Evolutionary conservation across 345 rosid genomes (phyloP).

Genomic region (Rhodamnia argentea): DNA sequence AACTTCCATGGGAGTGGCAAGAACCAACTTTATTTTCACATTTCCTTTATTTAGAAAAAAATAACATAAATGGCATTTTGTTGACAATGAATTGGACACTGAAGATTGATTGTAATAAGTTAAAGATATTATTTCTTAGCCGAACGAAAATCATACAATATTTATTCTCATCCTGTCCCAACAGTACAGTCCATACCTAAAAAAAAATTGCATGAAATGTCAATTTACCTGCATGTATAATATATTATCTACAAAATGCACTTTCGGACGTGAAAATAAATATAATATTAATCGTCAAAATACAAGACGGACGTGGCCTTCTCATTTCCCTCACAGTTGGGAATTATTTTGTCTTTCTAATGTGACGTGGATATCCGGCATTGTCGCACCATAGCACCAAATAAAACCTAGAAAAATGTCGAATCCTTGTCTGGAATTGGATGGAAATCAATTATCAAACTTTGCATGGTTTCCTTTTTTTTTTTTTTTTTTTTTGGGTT

Average conservation of each 20-base stretch:
- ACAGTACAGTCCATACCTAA: neutral
- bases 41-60: rapidly evolving
- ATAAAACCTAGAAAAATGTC: neutral
- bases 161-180: neutral
- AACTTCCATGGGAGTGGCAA: neutral
- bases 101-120: neutral
- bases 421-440: neutral
- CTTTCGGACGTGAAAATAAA: neutral
- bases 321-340: neutral
- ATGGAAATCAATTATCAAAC: neutral
- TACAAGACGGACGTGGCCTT: neutral
- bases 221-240: neutral
- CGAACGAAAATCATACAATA: neutral
- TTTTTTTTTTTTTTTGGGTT: too few relatives aligned
- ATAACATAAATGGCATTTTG: neutral
- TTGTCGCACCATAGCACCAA: neutral
- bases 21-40: neutral
- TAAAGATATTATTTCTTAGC: neutral
- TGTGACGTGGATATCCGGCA: too few relatives aligned
- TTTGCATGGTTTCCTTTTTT: neutral
- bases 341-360: neutral
- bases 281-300: neutral
- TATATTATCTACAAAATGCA: neutral
- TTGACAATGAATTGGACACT: neutral
- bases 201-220: neutral